Percentiles rank a stretch among this genome's conserved stretches.
phyloP scores from a whole-genome alignment of 768 basidiomycete species.

The Lactarius pseudohatsudake region DNA sequence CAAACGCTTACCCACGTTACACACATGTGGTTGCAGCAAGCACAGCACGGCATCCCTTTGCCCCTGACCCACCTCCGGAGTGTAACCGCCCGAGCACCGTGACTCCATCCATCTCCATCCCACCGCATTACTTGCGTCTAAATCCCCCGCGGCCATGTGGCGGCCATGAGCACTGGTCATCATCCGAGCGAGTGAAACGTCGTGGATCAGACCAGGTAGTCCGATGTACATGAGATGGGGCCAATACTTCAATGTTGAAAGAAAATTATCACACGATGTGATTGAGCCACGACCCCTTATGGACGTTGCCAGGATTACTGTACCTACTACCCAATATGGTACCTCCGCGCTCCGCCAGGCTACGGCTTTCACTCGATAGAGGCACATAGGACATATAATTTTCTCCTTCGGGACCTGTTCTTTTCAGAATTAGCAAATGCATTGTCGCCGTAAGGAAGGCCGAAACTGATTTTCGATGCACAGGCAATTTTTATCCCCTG shows the following conservation, averaged over 20 bases:
- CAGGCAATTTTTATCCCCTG: constrained; percentile 13
- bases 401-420: constrained; percentile 2
- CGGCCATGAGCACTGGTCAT: not conserved
- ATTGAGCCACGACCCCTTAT: constrained; percentile 1
- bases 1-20: constrained; percentile 20
- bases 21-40: constrained; percentile 2
- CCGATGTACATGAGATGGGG: not conserved
- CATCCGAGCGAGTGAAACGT: not conserved
- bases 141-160: constrained; percentile 7
- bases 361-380: constrained; percentile 5
- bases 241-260: not conserved
- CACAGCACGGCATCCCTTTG: constrained; percentile 10
- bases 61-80: constrained; percentile 8
- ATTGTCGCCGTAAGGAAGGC: constrained; percentile 1
- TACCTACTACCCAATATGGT: not conserved
- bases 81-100: constrained; percentile 4
- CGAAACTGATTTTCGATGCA: constrained; percentile 16
- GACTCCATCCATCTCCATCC: not conserved
- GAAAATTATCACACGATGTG: not conserved
- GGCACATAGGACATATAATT: not conserved
- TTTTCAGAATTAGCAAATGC: not conserved
- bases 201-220: constrained; percentile 1
- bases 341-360: not conserved
- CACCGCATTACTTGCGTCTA: constrained; percentile 4
- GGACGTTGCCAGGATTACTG: not conserved